These are phyloP conservation scores for Pichia pseudocactophila DNA, from an alignment of 805 yeast genomes.

Conservation along the genomic window DNA sequence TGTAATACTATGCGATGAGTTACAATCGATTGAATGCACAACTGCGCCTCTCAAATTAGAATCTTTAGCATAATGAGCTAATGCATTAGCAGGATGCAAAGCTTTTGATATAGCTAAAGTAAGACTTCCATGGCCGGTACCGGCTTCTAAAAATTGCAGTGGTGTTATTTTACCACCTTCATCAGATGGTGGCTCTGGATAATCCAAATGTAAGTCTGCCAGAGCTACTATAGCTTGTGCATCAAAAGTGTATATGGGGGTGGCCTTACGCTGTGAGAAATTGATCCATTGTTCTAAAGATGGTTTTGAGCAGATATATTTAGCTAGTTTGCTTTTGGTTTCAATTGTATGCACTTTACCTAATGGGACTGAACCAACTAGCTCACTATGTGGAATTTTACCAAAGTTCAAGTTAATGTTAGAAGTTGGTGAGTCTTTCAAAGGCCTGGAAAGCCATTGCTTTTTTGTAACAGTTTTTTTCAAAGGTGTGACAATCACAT, in stretches of 20 bases:
- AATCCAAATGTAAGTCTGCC: slow-evolving; percentile 38
- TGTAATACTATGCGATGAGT: slow-evolving; percentile 30
- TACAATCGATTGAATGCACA: slow-evolving; percentile 38
- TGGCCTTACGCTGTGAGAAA: slow-evolving; percentile 35
- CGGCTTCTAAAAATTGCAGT: slow-evolving; percentile 40
- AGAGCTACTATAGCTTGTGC: slow-evolving; percentile 38
- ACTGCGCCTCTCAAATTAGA: slow-evolving; percentile 32
- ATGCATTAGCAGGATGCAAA: slow-evolving; percentile 38
- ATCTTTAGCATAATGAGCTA: slow-evolving; percentile 12
- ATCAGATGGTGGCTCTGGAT: slow-evolving; percentile 6
- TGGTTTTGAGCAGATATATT: slow-evolving; percentile 31
- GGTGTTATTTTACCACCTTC: slow-evolving; percentile 20
- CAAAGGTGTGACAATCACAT: slow-evolving; percentile 24
- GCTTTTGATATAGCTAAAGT: slow-evolving; percentile 34
- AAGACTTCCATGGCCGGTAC: slow-evolving; percentile 48
- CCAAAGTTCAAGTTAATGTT: slow-evolving; percentile 20
- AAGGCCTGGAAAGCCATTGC: slow-evolving; percentile 26
- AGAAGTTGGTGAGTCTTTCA: slow-evolving; percentile 12
- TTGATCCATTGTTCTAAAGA: slow-evolving; percentile 40
- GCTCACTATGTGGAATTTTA: slow-evolving; percentile 28
- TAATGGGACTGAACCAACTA: slow-evolving; percentile 32
- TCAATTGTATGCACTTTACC: slow-evolving; percentile 18
- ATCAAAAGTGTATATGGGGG: slow-evolving; percentile 43
- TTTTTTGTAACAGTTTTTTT: slow-evolving; percentile 18
- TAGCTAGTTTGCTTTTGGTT: slow-evolving; percentile 12